phyloP scores from a whole-genome alignment of 73 alveolate genomes.

The Paramecium bursaria region DNA sequence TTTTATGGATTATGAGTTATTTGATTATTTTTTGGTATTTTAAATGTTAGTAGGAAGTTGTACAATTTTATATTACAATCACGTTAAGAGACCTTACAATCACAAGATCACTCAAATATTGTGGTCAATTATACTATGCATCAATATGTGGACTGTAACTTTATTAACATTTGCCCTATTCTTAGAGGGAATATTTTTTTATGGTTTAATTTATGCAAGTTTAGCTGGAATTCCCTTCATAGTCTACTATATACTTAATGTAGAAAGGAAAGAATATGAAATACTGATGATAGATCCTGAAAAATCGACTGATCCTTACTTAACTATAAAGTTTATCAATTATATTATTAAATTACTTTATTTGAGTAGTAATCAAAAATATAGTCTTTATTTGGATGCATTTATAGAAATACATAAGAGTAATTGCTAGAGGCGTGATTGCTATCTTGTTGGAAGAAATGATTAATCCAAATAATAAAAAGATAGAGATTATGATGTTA shows the following conservation, averaged over 20 bases:
- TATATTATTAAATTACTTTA: not conserved
- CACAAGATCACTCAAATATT: slow-evolving; percentile 33
- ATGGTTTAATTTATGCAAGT: slow-evolving; percentile 59
- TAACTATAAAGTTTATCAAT: not conserved
- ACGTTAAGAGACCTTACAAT: slow-evolving; percentile 60
- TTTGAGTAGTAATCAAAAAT: slow-evolving; percentile 7
- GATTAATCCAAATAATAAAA: slow-evolving; percentile 5
- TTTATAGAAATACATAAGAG: slow-evolving; percentile 48
- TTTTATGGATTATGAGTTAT: slow-evolving; percentile 9
- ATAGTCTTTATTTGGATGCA: slow-evolving; percentile 14
- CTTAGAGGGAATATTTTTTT: slow-evolving; percentile 52
- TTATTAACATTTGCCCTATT: slow-evolving; percentile 54
- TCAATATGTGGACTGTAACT: slow-evolving; percentile 60
- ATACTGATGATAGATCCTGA: slow-evolving; percentile 39
- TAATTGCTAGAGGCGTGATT: slow-evolving; percentile 61
- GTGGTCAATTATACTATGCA: slow-evolving; percentile 30
- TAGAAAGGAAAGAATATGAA: slow-evolving; percentile 33
- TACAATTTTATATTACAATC: slow-evolving; percentile 13
- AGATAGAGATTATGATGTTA: too few species aligned
- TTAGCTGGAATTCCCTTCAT: slow-evolving; percentile 59
- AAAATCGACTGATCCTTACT: not conserved
- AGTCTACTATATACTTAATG: not conserved
- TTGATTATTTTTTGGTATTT: slow-evolving; percentile 49
- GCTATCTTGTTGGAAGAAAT: slow-evolving; percentile 36
- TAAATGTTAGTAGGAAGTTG: slow-evolving; percentile 42